Evolutionary conservation across 2,329 filamentous ascomycete genomes (phyloP).

Genomic region (Thelonectria rubi): DNA sequence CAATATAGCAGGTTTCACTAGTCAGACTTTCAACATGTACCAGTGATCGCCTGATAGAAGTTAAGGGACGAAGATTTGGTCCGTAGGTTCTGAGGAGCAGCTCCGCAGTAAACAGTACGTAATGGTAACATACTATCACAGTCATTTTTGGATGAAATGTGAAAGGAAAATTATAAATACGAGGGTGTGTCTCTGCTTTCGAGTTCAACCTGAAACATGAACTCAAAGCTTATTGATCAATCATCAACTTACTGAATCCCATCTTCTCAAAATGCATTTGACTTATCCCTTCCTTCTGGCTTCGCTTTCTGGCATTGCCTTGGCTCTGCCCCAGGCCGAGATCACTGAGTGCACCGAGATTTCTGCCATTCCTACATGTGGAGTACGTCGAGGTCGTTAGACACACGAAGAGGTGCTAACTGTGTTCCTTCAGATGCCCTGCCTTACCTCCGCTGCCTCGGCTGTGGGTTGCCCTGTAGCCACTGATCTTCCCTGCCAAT

Average conservation of each 20-base stretch:
- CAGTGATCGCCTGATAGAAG: too few relatives aligned
- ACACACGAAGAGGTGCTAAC: slow-evolving; percentile 1
- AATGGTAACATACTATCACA: too few relatives aligned
- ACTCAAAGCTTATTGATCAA: too few relatives aligned
- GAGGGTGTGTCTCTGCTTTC: too few relatives aligned
- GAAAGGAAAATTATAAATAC: too few relatives aligned
- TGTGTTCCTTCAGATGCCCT: slow-evolving; percentile 14
- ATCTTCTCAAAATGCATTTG: slow-evolving; percentile 25
- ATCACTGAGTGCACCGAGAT: slow-evolving; percentile 29
- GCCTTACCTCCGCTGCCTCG: slow-evolving; percentile 30
- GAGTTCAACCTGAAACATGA: too few relatives aligned
- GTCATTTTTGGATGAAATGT: too few relatives aligned
- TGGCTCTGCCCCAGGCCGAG: slow-evolving; percentile 30
- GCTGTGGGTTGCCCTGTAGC: slow-evolving; percentile 24
- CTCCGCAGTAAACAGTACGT: too few relatives aligned
- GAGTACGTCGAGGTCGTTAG: slow-evolving; percentile 17
- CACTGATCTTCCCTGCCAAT: slow-evolving; percentile 31
- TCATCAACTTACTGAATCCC: neutral
- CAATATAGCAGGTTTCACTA: too few relatives aligned
- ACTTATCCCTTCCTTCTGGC: slow-evolving; percentile 22
- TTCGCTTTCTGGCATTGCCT: slow-evolving; percentile 21
- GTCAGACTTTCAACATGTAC: too few relatives aligned
- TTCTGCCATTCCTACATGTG: slow-evolving; percentile 35
- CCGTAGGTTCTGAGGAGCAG: too few relatives aligned
- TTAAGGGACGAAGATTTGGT: too few relatives aligned